phyloP scores from a whole-genome alignment of 345 rosid species.

The Bruguiera parviflora region DNA sequence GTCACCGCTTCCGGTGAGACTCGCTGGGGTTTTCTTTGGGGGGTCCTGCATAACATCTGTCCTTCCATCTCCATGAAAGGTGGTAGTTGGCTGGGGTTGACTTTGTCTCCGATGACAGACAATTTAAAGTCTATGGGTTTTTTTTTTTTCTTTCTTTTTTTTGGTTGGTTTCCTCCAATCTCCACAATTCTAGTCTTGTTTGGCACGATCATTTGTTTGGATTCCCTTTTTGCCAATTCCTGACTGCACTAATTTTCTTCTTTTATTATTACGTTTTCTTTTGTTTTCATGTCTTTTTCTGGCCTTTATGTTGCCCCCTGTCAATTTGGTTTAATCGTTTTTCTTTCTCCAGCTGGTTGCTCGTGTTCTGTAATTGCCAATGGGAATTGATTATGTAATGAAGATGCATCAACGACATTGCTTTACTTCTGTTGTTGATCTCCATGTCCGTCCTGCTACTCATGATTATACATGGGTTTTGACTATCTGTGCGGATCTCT shows the following conservation, averaged over 20 bases:
- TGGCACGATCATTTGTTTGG: slow-evolving; percentile 14
- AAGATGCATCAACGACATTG: slow-evolving; percentile 1
- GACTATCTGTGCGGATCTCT: slow-evolving; percentile 2
- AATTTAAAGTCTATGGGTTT: slow-evolving; percentile 18
- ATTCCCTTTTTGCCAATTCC: slow-evolving; percentile 14
- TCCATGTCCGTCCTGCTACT: too few relatives aligned
- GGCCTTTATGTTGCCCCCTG: slow-evolving; percentile 25
- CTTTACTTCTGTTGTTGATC: background rate
- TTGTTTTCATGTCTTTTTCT: background rate
- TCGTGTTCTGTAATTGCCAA: slow-evolving; percentile 12
- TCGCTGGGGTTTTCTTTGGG: too few relatives aligned
- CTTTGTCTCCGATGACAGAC: slow-evolving; percentile 36
- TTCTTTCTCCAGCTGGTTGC: background rate
- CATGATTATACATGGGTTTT: background rate
- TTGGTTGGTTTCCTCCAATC: slow-evolving; percentile 14
- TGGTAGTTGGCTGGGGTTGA: slow-evolving; percentile 83
- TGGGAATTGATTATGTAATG: slow-evolving; percentile 13
- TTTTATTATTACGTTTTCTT: background rate
- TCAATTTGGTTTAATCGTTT: slow-evolving; percentile 12
- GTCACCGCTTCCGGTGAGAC: background rate
- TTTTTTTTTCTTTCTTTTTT: too few relatives aligned
- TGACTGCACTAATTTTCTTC: slow-evolving; percentile 9
- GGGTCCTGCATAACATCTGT: too few relatives aligned
- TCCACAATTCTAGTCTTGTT: background rate
- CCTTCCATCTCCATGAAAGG: slow-evolving; percentile 47